Evolutionary conservation across 495 filamentous ascomycete genomes (phyloP).

Genomic region (Penicillium salamii): DNA sequence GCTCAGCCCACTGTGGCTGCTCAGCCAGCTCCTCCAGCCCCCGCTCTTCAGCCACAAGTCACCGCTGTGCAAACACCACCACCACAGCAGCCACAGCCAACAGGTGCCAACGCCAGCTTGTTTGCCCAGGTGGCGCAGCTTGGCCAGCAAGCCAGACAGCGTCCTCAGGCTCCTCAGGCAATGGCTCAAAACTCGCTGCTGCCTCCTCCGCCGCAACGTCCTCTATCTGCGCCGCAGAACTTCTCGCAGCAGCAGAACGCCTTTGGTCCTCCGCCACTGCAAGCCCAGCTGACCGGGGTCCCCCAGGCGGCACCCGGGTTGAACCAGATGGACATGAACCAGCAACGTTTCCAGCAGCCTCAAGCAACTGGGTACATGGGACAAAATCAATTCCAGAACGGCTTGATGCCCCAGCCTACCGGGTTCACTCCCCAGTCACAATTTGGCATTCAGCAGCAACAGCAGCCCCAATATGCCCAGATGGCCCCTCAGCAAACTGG

Average conservation of each 20-base stretch:
- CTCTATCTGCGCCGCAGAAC: conserved; percentile 86
- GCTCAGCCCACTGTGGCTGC: conserved; percentile 48
- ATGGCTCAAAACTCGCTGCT: conserved; percentile 64
- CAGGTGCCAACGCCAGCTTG: conserved; percentile 49
- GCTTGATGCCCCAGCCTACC: conserved; percentile 50
- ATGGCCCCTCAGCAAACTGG: conserved; percentile 26
- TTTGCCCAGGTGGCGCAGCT: conserved; percentile 49
- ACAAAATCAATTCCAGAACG: conserved; percentile 46
- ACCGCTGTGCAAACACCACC: conserved; percentile 47
- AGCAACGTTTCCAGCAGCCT: conserved; percentile 51
- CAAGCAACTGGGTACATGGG: conserved; percentile 59
- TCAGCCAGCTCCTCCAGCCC: conserved; percentile 22
- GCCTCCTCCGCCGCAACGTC: conserved; percentile 78
- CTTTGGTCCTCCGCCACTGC: conserved; percentile 71
- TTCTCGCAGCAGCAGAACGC: conserved; percentile 65
- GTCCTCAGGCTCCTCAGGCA: conserved; percentile 68
- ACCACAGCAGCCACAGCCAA: conserved; percentile 53
- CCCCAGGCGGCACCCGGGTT: conserved; percentile 46
- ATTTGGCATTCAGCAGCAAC: conserved; percentile 52
- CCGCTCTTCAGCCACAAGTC: conserved; percentile 42
- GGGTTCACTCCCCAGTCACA: conserved; percentile 50
- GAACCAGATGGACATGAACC: conserved; percentile 73
- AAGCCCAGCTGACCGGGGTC: conserved; percentile 82
- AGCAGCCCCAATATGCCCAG: conserved; percentile 26
- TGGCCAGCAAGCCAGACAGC: conserved; percentile 56